These are phyloP conservation scores for Cercospora janseana DNA, from an alignment of 2,329 filamentous ascomycete species.

Conservation along the genomic window DNA sequence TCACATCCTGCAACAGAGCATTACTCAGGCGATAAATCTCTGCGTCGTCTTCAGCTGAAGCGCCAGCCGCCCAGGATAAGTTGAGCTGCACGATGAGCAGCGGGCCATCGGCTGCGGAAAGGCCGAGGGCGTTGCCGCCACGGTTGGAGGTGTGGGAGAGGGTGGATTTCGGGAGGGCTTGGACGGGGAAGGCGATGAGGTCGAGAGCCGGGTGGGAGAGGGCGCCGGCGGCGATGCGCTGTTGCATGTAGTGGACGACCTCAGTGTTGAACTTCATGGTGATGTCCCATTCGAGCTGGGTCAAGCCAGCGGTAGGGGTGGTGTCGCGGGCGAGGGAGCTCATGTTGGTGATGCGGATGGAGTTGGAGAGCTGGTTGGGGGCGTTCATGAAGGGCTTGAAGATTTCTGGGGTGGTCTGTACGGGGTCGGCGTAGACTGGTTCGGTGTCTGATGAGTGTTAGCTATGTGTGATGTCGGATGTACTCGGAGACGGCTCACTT, in stretches of 20 bases:
- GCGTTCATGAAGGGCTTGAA: constrained; percentile 11
- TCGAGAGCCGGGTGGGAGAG: background rate
- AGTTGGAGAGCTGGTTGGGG: constrained; percentile 4
- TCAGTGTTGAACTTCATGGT: constrained; percentile 16
- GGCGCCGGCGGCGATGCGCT: background rate
- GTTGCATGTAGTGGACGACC: constrained; percentile 4
- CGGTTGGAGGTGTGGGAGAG: constrained; percentile 6
- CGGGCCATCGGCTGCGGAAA: constrained; percentile 8
- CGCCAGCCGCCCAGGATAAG: constrained; percentile 11
- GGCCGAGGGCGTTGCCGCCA: constrained; percentile 21
- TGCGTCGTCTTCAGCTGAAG: background rate
- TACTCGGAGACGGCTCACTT: background rate
- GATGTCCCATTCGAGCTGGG: constrained; percentile 4
- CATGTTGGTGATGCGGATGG: constrained; percentile 9
- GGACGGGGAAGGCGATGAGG: background rate
- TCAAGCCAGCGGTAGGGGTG: background rate
- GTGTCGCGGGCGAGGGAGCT: constrained; percentile 1
- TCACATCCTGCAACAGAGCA: background rate
- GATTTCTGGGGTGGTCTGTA: constrained; percentile 7
- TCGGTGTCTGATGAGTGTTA: constrained; percentile 1
- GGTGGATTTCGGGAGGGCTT: constrained; percentile 1
- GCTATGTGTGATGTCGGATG: background rate
- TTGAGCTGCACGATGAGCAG: constrained; percentile 13
- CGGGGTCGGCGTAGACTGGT: constrained; percentile 11
- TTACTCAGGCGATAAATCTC: constrained; percentile 3